phyloP scores from a whole-genome alignment of 2,329 filamentous ascomycete species.

The Hypoxylon sp. region DNA sequence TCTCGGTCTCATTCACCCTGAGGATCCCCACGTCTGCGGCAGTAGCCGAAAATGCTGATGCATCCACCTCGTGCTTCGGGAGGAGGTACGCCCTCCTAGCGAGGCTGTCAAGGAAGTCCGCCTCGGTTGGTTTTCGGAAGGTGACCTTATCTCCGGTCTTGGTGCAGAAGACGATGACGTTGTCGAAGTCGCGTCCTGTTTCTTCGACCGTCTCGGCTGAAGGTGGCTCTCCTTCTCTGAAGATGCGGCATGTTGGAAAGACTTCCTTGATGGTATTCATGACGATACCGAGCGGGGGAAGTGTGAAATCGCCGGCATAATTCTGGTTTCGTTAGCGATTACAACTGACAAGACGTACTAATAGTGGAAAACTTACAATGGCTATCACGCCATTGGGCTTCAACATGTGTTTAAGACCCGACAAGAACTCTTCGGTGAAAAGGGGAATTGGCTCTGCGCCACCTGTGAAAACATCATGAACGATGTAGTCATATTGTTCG shows the following conservation, averaged over 20 bases:
- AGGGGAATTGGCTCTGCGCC: conserved; percentile 91
- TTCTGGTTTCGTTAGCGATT: conserved; percentile 70
- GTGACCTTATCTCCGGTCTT: conserved; percentile 67
- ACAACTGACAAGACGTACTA: neutral
- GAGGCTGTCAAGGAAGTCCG: conserved; percentile 80
- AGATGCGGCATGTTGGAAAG: conserved; percentile 92
- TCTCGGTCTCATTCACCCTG: conserved; percentile 73
- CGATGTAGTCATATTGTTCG: conserved; percentile 85
- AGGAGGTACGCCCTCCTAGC: conserved; percentile 79
- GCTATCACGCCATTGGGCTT: conserved; percentile 86
- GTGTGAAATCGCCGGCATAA: conserved; percentile 89
- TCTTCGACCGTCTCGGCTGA: conserved; percentile 64
- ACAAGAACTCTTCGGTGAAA: conserved; percentile 89
- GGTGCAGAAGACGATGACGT: conserved; percentile 95
- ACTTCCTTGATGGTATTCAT: conserved; percentile 85
- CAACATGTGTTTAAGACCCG: conserved; percentile 78
- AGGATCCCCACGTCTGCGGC: conserved; percentile 68
- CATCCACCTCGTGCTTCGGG: conserved; percentile 79
- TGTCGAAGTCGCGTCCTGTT: conserved; percentile 82
- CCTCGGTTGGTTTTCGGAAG: conserved; percentile 76
- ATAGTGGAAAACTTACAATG: conserved; percentile 72
- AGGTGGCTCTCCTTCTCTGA: conserved; percentile 79
- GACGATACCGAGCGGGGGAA: conserved; percentile 82
- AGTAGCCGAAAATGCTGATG: conserved; percentile 63
- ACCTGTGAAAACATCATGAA: conserved; percentile 98